A percentile compares a stretch with the other conserved stretches of the same genome.
phyloP scores from a whole-genome alignment of 371 early-diverging fungal species.

The Haplosporangium sp. region DNA sequence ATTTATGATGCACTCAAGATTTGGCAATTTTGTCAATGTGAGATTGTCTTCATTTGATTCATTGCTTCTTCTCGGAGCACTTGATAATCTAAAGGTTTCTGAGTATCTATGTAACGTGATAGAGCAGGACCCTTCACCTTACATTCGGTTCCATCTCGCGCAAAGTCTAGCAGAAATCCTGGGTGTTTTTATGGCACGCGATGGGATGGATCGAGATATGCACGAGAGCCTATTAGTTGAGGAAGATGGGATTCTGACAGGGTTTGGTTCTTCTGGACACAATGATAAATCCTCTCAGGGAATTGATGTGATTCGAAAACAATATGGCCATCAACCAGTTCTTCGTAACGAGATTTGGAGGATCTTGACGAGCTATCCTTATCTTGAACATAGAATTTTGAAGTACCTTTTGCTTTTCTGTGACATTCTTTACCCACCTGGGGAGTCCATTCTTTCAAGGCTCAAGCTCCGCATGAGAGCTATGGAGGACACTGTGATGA shows the following conservation, averaged over 20 bases:
- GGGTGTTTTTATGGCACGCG: constrained; percentile 61
- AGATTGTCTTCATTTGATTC: constrained; percentile 76
- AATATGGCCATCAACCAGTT: constrained; percentile 41
- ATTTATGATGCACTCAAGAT: constrained; percentile 73
- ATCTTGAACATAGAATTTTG: constrained; percentile 65
- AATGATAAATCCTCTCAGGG: constrained; percentile 17
- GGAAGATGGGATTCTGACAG: constrained; percentile 27
- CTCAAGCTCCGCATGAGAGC: constrained; percentile 59
- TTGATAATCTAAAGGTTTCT: constrained; percentile 59
- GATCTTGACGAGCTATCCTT: constrained; percentile 40
- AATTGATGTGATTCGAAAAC: constrained; percentile 25
- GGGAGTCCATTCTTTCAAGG: constrained; percentile 64
- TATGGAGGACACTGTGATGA: constrained; percentile 28
- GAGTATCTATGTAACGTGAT: constrained; percentile 69
- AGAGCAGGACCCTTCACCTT: constrained; percentile 68
- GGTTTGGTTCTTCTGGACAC: constrained; percentile 12
- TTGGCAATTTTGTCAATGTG: constrained; percentile 74
- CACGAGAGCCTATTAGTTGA: constrained; percentile 41
- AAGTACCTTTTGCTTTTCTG: constrained; percentile 70
- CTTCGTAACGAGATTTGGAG: constrained; percentile 44
- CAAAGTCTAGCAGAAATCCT: constrained; percentile 62
- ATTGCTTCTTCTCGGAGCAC: constrained; percentile 71
- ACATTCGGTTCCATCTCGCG: constrained; percentile 65
- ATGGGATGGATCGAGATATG: constrained; percentile 22
- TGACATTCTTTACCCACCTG: constrained; percentile 70